A percentile compares a stretch with the other conserved stretches of the same genome.
Conservation (phyloP, 2,329 filamentous ascomycete genomes). For the Phoma sp. region DNA sequence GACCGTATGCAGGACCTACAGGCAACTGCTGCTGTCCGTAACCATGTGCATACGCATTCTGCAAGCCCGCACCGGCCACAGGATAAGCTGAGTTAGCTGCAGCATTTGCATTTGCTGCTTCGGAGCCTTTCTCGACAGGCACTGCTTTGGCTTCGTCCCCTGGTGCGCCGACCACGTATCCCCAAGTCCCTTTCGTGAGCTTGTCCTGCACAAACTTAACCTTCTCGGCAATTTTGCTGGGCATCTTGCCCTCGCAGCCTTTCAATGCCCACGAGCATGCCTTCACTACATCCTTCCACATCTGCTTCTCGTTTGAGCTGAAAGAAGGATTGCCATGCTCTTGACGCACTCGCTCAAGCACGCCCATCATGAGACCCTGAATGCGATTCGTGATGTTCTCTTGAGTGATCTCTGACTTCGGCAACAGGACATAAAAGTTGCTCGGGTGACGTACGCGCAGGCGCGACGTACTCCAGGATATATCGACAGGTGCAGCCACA, state of each 20-base stretch:
- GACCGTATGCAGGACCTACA: background rate
- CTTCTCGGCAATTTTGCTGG: conserved; percentile 32
- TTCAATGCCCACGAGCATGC: conserved; percentile 36
- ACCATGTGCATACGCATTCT: conserved; percentile 5
- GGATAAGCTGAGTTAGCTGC: conserved; percentile 7
- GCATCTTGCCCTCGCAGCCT: conserved; percentile 33
- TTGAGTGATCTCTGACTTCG: conserved; percentile 4
- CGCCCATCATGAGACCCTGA: conserved; percentile 41
- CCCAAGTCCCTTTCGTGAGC: conserved; percentile 33
- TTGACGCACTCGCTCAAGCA: conserved; percentile 33
- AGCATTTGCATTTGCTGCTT: conserved; percentile 12
- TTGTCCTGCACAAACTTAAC: conserved; percentile 34
- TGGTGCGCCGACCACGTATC: conserved; percentile 16
- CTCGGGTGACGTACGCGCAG: conserved; percentile 25
- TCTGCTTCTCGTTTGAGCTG: conserved; percentile 19
- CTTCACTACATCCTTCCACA: conserved; percentile 34
- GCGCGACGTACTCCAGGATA: conserved; percentile 22
- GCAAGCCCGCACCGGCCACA: background rate
- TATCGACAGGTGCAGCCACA: conserved; percentile 29
- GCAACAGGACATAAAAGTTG: conserved; percentile 32
- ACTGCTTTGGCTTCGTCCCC: background rate
- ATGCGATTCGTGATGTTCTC: conserved; percentile 31
- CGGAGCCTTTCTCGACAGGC: background rate
- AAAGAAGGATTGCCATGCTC: conserved; percentile 30
- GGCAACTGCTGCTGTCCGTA: conserved; percentile 7